Base-by-base conservation (phyloP, 192 early-diverging fungal genomes). In the Jimgerdemannia lactiflua region DNA sequence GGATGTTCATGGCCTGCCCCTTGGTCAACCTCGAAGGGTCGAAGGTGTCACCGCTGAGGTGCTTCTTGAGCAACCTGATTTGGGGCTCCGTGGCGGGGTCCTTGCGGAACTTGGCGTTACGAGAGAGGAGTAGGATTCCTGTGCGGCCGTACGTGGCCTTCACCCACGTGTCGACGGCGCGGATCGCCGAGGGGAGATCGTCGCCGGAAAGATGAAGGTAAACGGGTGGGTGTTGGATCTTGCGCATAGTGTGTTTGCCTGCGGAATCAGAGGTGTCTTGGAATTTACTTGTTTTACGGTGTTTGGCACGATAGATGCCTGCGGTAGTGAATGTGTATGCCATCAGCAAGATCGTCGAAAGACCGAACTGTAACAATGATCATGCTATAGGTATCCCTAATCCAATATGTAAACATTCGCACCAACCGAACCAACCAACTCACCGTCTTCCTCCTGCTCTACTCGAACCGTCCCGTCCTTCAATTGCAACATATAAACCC, bases 1-100 rank as follows among this genome's bases (percentile, higher is more conserved):
- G 89, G 66, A 96, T 69, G 77, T 94, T 90, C 68, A 89, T 84
- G 1, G 94, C 95, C 40, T 85, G 86, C 9, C 94, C 95, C 43
- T 90, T 91, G 0, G 84, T 90, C 64, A 89, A 17, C 0, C 20
- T 59, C 49, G 40, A 65, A 14, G n/a, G 63, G 18, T 41, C 74
- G 65, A 4, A 78, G 69, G 29, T 82, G 72, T n/a, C 80, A 75
- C 70, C 86, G 76, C 4, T 84, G 89, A 17, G 79, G 65, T n/a
- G 65, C 39, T 79, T 75, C 3, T 44, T 42, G 39, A 96, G 78
- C 19, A 83, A 73, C 9, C 65, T 59, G 8, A 86, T 65, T 80
- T 95, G 93, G 19, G 76, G 73, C 3, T 71, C 41, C 2, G 88
- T 85, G 3, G 90, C 86, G 17, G 91, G 86, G 42, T 75, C 59